Conservation (phyloP, 2,329 filamentous ascomycete genomes). For the Monosporascus sp. region DNA sequence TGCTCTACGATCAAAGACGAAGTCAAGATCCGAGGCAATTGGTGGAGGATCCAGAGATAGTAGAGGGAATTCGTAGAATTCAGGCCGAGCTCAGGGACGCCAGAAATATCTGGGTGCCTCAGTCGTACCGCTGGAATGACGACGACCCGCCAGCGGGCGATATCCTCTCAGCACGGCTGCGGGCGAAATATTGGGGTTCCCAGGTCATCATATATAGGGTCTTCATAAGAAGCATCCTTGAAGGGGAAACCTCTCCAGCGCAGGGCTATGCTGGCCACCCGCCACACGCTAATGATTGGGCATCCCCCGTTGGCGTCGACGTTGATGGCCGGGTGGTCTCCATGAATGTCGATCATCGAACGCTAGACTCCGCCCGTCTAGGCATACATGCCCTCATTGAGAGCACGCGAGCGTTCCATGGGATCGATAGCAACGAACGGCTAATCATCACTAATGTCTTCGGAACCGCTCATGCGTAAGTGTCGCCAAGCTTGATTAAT, state of each 20-base stretch:
- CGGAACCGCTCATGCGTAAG: constrained; percentile 93
- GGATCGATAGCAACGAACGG: constrained; percentile 53
- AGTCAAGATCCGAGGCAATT: constrained; percentile 20
- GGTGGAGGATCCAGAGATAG: constrained; percentile 16
- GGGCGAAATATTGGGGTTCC: constrained; percentile 93
- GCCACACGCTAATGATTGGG: constrained; percentile 10
- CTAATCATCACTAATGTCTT: constrained; percentile 94
- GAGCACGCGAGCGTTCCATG: constrained; percentile 79
- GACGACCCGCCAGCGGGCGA: constrained; percentile 66
- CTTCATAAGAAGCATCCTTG: constrained; percentile 57
- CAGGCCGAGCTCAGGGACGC: constrained; percentile 40
- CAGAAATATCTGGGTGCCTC: constrained; percentile 42
- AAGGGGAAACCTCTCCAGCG: constrained; percentile 25
- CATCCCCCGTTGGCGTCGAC: constrained; percentile 5
- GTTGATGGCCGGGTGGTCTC: constrained; percentile 13
- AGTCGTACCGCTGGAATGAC: constrained; percentile 55
- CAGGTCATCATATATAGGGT: constrained; percentile 85
- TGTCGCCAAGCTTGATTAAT: constrained; percentile 20
- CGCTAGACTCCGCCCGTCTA: constrained; percentile 51
- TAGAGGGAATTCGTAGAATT: constrained; percentile 42
- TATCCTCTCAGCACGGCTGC: constrained; percentile 76
- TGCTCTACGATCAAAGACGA: constrained; percentile 44
- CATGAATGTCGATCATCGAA: constrained; percentile 37
- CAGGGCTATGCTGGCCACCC: constrained; percentile 12
- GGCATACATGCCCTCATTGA: constrained; percentile 73